Evolutionary conservation across 2,329 filamentous ascomycete species (phyloP), one percentile per base, ranked within the genome.

Genomic region (Trichophyton simii): DNA sequence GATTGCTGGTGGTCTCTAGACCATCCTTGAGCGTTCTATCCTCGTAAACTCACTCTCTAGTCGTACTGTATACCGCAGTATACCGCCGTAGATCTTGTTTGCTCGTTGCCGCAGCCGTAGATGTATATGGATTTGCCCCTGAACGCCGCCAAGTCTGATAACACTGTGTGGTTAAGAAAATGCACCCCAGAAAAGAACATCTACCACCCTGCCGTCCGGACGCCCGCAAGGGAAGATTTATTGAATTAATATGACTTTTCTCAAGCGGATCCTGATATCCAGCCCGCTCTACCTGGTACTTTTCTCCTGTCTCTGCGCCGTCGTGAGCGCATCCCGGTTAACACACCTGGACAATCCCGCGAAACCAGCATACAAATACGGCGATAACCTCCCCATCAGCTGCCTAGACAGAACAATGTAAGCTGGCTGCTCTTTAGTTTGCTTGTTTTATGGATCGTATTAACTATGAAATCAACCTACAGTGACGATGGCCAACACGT

Each of bases 401-500:
- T 82, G 80, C 69, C 67, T 82, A 65, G 80, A 81, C 65, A 68
- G 79, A 62, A 79, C 77, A 20, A 76, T 79, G 79, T 81, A 72
- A 63, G 75, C 5, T 3, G 44, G 42, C n/a, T 20, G 41, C 25
- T 13, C 6, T 38, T 13, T 4, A 7, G 3, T 38, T 38, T 31
- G 3, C 11, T 13, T 13, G 34, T 38, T 38, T 38, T 13, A 38
- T 31, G 34, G 2, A 13, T 13, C 34, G 9, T 38, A 38, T 38
- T 38, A 38, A 38, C 34, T 11, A 13, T 13, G 34, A 38, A 38
- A 38, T 31, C 22, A 13, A 18, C 3, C 38, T 3, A 94, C 89
- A 69, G 89, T 95, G 68, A 94, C 88, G 7, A 61, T 42, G 90
- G 90, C 72, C 90, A 95, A 75, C 90, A 95, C 73, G 77, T 79